Evolutionary conservation across 306 rosid genomes (phyloP), one percentile per base, ranked within the genome.

Genomic region (Lathyrus aphaca): DNA sequence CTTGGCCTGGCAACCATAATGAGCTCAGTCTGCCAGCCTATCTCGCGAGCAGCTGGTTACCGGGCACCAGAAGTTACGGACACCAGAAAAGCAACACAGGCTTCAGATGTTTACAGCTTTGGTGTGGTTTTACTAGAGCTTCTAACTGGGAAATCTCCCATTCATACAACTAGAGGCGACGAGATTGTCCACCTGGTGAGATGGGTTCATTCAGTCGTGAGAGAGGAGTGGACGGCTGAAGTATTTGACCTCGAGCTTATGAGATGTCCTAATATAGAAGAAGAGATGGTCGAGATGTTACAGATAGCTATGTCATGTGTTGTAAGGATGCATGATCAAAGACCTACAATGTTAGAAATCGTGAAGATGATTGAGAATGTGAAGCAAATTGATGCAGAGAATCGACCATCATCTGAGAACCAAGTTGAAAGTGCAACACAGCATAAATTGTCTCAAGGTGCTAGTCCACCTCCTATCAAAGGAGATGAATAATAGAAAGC

Each of bases 201-300:
- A 76, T 92, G 98, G 98, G 98, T 92, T 82, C 98, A 92, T 79
- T 92, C 98, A 19, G 98, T 92, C 49, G 98, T 92, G 48, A 74
- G 96, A 43, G 97, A 92, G 73, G 96, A 92, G 75, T 92, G 97
- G 97, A 92, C 97, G 4, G 98, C 96, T 0, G 98, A 92, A 86
- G 98, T 92, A 6, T 92, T 92, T 71, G 98, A 92, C 81, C 25
- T 92, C 10, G 92, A 89, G 81, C 84, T 92, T 11, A 87, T 92
- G 87, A 82, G 89, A 77, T 89, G 75, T 74, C 96, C 96, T 18
- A 85, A 88, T 61, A 92, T 92, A 67, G 98, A 92, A 84, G 98
- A 92, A 82, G 98, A 92, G 80, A 86, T 92, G 98, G 98, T 92
- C 35, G 98, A 87, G 78, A 89, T 87, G 95, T 84, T 92, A 16